These are phyloP conservation scores for Coelastrella sp. DNA, from an alignment of 139 green algal species.

Conservation along the genomic window DNA sequence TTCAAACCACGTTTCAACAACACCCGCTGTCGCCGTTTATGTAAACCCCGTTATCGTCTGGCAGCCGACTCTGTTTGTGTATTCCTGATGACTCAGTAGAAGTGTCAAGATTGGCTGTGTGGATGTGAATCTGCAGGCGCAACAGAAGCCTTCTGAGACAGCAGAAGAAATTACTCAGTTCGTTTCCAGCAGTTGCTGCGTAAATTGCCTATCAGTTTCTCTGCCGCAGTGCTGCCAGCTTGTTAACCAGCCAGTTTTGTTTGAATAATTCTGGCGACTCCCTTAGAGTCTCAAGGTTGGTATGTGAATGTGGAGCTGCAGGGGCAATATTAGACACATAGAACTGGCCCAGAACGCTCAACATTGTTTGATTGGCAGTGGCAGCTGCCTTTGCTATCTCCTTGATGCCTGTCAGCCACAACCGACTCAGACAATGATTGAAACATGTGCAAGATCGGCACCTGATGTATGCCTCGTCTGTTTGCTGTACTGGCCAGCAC, in stretches of 20 bases:
- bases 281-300: not conserved
- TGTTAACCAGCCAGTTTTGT: slow-evolving; percentile 1
- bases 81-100: not conserved
- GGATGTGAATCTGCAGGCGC: slow-evolving; percentile 28
- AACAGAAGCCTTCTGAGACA: not conserved
- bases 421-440: too few species aligned
- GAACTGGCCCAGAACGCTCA: too few species aligned
- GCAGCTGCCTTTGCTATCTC: too few species aligned
- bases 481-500: too few species aligned
- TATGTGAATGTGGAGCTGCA: slow-evolving; percentile 43
- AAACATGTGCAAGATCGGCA: too few species aligned
- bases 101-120: slow-evolving; percentile 25
- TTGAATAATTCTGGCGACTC: not conserved
- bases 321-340: not conserved
- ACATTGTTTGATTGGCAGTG: too few species aligned
- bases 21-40: too few species aligned
- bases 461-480: too few species aligned
- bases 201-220: too few species aligned
- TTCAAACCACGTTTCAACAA: too few species aligned
- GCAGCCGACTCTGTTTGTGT: not conserved
- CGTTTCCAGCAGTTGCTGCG: not conserved
- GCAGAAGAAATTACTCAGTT: not conserved
- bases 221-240: not conserved
- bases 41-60: too few species aligned
- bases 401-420: too few species aligned